Evolutionary conservation across 495 filamentous ascomycete species (phyloP), one percentile per base, ranked within the genome.

Genomic region (Hypoxylon intermedium): DNA sequence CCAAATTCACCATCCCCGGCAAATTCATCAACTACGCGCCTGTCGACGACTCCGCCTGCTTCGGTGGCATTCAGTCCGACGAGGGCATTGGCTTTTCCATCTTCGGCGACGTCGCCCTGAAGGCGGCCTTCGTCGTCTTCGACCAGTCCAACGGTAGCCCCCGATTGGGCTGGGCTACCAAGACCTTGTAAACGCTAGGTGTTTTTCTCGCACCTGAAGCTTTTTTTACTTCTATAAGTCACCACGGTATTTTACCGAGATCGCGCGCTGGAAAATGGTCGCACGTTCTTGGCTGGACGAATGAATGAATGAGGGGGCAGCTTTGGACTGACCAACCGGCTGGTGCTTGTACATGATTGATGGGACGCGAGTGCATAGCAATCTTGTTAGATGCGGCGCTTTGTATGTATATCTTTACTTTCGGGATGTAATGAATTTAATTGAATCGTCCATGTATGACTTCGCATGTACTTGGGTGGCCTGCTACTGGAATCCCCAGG

Each of bases 121-220:
- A 91, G 79, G 82, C 82, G 60, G 85, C 88, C 64, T 90, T 87
- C 62, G 88, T 86, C n/a, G 84, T 92, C 18, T 90, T 89, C 65
- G 84, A 90, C 63, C 33, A 13, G 15, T 46, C 58, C 20, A 19
- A 46, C 23, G 71, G 70, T 2, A 79, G 76, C 23, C 68, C 68
- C 2, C 65, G 74, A 5, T 68, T 88, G 15, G 86, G 85, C 9
- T 84, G 83, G 66, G 85, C 85, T 9, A 55, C 53, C 16, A 78
- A 80, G 69, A 55, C 30, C 30, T 30, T 60, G 21, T 72, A 67
- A 41, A 54, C 40, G n/a, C n/a, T n/a, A 26, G 7, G 18, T 19
- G 15, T 12, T 1, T 20, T 16, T 4, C 11, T 37, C 34, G 34
- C 34, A 37, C n/a, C 5, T 13, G 3, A 2, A 26, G 31, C 33